Evolutionary conservation across 768 basidiomycete species (phyloP).

Genomic region (Hypholoma sublateritium): DNA sequence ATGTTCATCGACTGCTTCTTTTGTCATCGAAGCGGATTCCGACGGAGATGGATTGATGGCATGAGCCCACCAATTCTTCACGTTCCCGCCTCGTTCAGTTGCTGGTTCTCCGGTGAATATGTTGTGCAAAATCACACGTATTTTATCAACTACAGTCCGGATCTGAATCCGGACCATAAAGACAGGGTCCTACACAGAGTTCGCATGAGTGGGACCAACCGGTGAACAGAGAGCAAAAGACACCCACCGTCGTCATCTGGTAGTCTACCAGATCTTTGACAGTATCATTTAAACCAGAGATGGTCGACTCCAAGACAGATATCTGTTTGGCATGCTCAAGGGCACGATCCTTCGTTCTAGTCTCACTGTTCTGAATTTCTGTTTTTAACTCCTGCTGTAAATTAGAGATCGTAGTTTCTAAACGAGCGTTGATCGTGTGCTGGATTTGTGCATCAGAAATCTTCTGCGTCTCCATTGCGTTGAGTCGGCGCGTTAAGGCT

Average conservation of each 20-base stretch:
- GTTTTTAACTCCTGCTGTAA: too few relatives aligned
- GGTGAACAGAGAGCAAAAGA: background rate
- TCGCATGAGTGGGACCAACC: background rate
- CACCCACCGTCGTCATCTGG: background rate
- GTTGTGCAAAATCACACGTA: background rate
- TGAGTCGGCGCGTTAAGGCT: too few relatives aligned
- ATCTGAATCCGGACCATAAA: background rate
- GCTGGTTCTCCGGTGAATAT: background rate
- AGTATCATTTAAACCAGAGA: too few relatives aligned
- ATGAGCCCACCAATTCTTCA: background rate
- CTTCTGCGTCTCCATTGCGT: too few relatives aligned
- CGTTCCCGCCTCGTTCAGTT: background rate
- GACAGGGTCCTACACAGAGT: background rate
- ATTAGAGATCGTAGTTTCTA: too few relatives aligned
- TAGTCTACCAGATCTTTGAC: background rate
- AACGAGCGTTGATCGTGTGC: too few relatives aligned
- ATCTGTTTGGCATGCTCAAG: too few relatives aligned
- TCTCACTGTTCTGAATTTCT: too few relatives aligned
- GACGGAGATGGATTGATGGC: background rate
- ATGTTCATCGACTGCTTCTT: background rate
- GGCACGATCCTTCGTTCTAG: too few relatives aligned
- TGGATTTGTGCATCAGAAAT: too few relatives aligned
- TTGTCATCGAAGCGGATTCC: background rate
- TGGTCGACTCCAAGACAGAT: too few relatives aligned
- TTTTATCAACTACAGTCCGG: background rate